These are phyloP conservation scores for Coffea canephora DNA, from an alignment of 257 asterid genomes.

Conservation along the genomic window DNA sequence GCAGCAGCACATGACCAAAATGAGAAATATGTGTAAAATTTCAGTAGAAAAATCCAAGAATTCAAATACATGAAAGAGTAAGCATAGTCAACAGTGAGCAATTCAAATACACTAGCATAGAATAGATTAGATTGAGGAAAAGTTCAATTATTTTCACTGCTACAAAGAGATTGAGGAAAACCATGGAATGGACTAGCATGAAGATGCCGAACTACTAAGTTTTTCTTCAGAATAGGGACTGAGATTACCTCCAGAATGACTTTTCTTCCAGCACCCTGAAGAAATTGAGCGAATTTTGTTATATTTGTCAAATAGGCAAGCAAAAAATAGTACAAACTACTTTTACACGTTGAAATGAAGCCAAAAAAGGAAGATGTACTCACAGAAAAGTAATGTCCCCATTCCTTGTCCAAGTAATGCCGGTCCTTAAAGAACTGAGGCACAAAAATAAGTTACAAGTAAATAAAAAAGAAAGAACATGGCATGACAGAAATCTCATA, in stretches of 20 bases:
- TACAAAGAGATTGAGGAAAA: not conserved
- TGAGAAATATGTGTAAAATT: not conserved
- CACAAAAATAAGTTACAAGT: not conserved
- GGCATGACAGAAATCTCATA: not conserved
- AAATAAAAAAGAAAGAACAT: not conserved
- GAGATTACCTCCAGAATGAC: slow-evolving; percentile 72
- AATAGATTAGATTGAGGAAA: no score
- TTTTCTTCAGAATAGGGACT: not conserved
- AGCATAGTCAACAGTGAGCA: not conserved
- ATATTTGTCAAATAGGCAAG: not conserved
- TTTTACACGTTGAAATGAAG: not conserved
- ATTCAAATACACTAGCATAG: not conserved
- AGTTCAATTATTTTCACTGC: not conserved
- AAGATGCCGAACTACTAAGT: not conserved
- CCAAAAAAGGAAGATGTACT: slow-evolving; percentile 25
- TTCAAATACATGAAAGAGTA: not conserved
- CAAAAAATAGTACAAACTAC: not conserved
- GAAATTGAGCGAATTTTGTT: slow-evolving; percentile 4
- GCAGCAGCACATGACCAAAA: not conserved
- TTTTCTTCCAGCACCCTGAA: slow-evolving; percentile 61
- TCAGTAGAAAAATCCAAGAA: not conserved
- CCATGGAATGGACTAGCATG: not conserved
- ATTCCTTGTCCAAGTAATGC: slow-evolving; percentile 93
- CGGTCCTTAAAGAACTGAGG: slow-evolving; percentile 93
- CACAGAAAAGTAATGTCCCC: slow-evolving; percentile 91